These are phyloP conservation scores for Lachancea sp. DNA, from an alignment of 805 yeast species.

Conservation along the genomic window DNA sequence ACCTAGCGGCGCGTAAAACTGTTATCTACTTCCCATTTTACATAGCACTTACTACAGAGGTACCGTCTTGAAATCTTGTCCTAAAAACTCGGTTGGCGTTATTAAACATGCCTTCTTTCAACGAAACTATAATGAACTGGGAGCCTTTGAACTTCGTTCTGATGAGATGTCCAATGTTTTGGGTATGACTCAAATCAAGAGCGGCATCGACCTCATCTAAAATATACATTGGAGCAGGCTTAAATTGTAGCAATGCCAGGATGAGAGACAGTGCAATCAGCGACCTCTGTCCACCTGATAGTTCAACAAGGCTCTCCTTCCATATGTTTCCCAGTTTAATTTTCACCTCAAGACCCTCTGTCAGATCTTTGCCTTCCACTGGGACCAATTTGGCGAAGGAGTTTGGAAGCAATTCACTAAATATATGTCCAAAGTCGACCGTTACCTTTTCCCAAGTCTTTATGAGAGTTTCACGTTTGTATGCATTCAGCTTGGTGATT, in stretches of 20 bases:
- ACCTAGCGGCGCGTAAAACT: too few species aligned
- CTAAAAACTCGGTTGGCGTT: constrained; percentile 93
- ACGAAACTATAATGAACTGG: constrained; percentile 91
- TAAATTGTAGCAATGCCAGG: constrained; percentile 84
- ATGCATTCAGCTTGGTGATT: constrained; percentile 71
- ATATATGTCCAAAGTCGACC: constrained; percentile 82
- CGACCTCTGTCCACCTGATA: constrained; percentile 96
- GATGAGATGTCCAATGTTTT: constrained; percentile 92
- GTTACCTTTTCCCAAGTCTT: constrained; percentile 85
- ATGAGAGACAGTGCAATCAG: constrained; percentile 87
- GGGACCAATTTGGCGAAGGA: constrained; percentile 87
- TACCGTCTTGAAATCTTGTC: constrained; percentile 94
- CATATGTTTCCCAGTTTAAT: constrained; percentile 88
- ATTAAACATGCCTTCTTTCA: constrained; percentile 97
- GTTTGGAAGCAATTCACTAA: constrained; percentile 81
- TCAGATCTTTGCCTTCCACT: constrained; percentile 70
- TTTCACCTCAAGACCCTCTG: constrained; percentile 84
- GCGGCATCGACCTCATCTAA: constrained; percentile 99
- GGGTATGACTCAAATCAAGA: constrained; percentile 91
- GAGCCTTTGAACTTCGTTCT: constrained; percentile 93
- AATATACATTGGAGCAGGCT: constrained; percentile 98
- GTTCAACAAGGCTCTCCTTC: constrained; percentile 92
- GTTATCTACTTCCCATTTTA: too few species aligned
- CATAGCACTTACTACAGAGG: constrained; percentile 79
- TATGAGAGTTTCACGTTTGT: constrained; percentile 74